Evolutionary conservation across 2,329 filamentous ascomycete species (phyloP).

Genomic region (Alternaria panax): DNA sequence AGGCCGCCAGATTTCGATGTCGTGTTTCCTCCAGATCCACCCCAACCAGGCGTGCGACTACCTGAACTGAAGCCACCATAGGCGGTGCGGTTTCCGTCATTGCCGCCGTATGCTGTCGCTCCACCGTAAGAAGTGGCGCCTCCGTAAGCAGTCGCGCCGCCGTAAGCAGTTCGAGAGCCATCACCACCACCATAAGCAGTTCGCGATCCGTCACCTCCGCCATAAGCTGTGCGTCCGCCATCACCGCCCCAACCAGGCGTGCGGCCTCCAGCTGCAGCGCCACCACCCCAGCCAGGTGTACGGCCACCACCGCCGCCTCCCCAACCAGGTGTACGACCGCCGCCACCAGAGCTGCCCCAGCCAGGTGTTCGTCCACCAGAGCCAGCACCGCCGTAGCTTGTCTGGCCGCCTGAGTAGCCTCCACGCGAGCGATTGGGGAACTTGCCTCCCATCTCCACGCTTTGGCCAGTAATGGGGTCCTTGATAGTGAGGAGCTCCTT

Average conservation of each 20-base stretch:
- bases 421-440: conserved; percentile 49
- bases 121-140: conserved; percentile 75
- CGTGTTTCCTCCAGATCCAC: conserved; percentile 57
- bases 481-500: conserved; percentile 86
- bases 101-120: conserved; percentile 43
- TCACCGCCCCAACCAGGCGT: conserved; percentile 47
- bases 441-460: conserved; percentile 67
- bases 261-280: conserved; percentile 47
- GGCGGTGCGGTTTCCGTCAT: conserved; percentile 50
- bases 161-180: conserved; percentile 55
- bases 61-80: conserved; percentile 62
- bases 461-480: conserved; percentile 77
- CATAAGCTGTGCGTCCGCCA: conserved; percentile 60
- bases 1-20: conserved; percentile 39
- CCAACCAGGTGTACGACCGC: conserved; percentile 60
- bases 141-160: conserved; percentile 74
- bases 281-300: conserved; percentile 57
- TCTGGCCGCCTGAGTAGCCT: conserved; percentile 46
- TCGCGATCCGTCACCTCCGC: conserved; percentile 47
- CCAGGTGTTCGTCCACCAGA: conserved; percentile 46
- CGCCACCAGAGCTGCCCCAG: conserved; percentile 39
- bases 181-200: conserved; percentile 50
- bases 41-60: conserved; percentile 62
- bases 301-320: conserved; percentile 54
- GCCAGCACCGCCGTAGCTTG: conserved; percentile 50